These are phyloP conservation scores for Mycena rosella DNA, from an alignment of 768 basidiomycete species.

Conservation along the genomic window DNA sequence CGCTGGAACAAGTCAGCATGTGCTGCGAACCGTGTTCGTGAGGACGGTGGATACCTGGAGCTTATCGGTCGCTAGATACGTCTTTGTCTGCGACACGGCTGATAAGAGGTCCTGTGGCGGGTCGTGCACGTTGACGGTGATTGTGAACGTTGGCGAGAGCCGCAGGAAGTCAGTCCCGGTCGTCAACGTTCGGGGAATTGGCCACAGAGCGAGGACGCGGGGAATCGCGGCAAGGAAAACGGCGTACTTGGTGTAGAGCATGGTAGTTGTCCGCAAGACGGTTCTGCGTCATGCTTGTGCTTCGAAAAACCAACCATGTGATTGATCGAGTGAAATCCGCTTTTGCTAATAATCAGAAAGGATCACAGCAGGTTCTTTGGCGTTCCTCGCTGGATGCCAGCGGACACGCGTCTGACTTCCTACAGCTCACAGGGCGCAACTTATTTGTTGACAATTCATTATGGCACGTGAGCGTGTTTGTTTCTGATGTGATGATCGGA, in stretches of 20 bases:
- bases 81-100: conserved; percentile 66
- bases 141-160: conserved; percentile 65
- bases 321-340: too few species aligned
- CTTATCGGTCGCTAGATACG: conserved; percentile 62
- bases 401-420: too few species aligned
- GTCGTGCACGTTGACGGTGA: conserved; percentile 57
- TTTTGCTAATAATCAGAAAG: too few species aligned
- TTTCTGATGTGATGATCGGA: too few species aligned
- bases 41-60: conserved; percentile 49
- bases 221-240: conserved; percentile 8
- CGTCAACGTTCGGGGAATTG: conserved; percentile 60
- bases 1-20: conserved; percentile 40
- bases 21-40: neutral
- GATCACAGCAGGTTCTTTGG: too few species aligned
- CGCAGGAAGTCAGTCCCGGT: conserved; percentile 58
- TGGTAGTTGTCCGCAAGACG: conserved; percentile 14
- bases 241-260: neutral
- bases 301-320: too few species aligned
- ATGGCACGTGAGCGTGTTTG: too few species aligned
- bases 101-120: conserved; percentile 68
- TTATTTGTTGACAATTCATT: too few species aligned
- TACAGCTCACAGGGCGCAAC: too few species aligned
- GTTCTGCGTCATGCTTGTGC: too few species aligned
- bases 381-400: too few species aligned
- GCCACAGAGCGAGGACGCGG: conserved; percentile 54